Conservation (phyloP, 2,329 filamentous ascomycete genomes). For the Botrytis deweyae region DNA sequence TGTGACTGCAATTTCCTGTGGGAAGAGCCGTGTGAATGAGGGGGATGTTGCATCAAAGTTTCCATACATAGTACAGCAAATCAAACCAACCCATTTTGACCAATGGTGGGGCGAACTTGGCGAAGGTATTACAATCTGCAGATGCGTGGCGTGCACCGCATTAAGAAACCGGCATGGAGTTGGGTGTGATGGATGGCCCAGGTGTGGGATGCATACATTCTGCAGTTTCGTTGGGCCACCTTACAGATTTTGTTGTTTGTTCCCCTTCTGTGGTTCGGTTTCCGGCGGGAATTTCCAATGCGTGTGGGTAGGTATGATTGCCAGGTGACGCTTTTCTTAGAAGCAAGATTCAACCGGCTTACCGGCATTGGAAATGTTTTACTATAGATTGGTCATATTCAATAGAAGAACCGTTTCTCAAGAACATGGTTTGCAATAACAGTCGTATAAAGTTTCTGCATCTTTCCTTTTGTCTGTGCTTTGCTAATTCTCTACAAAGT, state of each 20-base stretch:
- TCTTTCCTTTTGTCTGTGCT: background rate
- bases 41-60: background rate
- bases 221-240: background rate
- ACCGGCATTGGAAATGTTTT: background rate
- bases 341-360: background rate
- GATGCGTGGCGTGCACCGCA: conserved; percentile 8
- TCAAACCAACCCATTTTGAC: background rate
- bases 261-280: background rate
- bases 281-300: background rate
- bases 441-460: background rate
- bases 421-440: background rate
- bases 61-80: background rate
- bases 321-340: conserved; percentile 7
- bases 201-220: background rate
- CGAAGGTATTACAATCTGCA: background rate
- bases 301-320: background rate
- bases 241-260: conserved; percentile 10
- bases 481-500: background rate
- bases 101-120: background rate
- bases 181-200: background rate
- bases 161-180: background rate
- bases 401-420: background rate
- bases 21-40: conserved; percentile 7
- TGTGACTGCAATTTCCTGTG: conserved; percentile 4
- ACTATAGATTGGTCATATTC: background rate